Evolutionary conservation across 2,329 filamentous ascomycete genomes (phyloP).

Genomic region (Macrophomina tecta): DNA sequence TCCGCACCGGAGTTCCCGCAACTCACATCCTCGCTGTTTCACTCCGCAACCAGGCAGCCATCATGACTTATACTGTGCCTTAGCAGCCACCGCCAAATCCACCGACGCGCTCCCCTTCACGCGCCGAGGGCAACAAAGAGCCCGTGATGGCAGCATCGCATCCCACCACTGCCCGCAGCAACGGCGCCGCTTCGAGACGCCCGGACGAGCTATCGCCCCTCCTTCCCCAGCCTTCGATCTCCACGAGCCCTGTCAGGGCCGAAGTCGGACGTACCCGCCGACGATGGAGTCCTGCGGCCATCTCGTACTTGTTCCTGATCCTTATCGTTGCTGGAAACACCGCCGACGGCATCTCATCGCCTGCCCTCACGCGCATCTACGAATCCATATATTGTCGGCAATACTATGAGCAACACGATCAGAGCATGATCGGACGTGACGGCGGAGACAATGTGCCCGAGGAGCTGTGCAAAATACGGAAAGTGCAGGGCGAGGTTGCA

Average conservation of each 20-base stretch:
- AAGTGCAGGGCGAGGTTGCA: slow-evolving; percentile 60
- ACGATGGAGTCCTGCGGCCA: slow-evolving; percentile 7
- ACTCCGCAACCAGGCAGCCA: background rate
- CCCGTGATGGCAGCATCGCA: background rate
- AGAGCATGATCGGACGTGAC: slow-evolving; percentile 34
- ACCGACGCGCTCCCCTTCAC: background rate
- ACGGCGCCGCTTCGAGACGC: background rate
- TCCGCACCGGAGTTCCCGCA: background rate
- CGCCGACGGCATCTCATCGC: slow-evolving; percentile 45
- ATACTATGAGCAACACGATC: slow-evolving; percentile 52
- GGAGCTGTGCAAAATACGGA: slow-evolving; percentile 54
- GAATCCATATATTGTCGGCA: slow-evolving; percentile 62
- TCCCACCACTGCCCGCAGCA: background rate
- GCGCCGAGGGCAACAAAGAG: background rate
- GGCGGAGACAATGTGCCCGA: slow-evolving; percentile 41
- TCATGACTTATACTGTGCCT: background rate
- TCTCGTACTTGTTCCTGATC: slow-evolving; percentile 39
- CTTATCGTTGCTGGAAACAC: slow-evolving; percentile 54
- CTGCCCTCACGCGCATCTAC: slow-evolving; percentile 58
- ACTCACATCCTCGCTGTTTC: background rate
- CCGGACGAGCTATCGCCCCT: slow-evolving; percentile 10
- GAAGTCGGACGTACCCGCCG: background rate
- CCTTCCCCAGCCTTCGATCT: background rate
- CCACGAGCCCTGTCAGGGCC: background rate
- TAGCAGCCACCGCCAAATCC: background rate